Percentiles rank a stretch among this genome's conserved stretches.
These are phyloP conservation scores for Cutaneotrichosporon spelunceum DNA, from an alignment of 1,284 basidiomycete species.

Conservation along the genomic window DNA sequence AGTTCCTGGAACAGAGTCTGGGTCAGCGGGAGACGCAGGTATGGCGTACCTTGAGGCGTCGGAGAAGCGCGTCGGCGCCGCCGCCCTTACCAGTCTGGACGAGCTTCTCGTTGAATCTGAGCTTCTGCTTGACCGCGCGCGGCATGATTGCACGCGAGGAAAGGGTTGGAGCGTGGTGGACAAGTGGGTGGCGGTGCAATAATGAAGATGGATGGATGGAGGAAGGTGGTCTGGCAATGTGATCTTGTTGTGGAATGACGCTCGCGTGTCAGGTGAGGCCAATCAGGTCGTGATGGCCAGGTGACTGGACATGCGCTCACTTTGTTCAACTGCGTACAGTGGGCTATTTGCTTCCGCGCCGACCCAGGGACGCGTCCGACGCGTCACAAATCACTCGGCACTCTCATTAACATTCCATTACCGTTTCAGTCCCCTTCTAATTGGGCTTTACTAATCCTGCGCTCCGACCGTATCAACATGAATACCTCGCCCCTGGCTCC, in stretches of 20 bases:
- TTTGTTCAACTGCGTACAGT: not conserved
- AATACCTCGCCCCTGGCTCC: not conserved
- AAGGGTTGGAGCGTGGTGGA: conserved; percentile 10
- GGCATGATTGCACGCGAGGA: conserved; percentile 20
- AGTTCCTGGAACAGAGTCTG: conserved; percentile 73
- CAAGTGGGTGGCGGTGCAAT: conserved; percentile 3
- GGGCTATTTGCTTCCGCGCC: conserved; percentile 10
- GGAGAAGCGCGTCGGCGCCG: conserved; percentile 64
- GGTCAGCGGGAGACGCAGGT: not conserved
- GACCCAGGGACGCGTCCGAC: conserved; percentile 3
- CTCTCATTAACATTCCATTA: not conserved
- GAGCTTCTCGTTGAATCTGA: conserved; percentile 75
- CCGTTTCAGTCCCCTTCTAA: not conserved
- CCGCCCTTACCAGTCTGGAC: conserved; percentile 50
- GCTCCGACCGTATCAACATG: not conserved
- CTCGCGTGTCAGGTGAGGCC: not conserved
- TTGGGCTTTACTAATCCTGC: not conserved
- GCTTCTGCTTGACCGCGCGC: conserved; percentile 40
- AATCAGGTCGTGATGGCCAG: too few relatives aligned
- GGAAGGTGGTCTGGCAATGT: not conserved
- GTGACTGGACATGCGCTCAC: not conserved
- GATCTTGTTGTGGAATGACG: not conserved
- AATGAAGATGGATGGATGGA: not conserved
- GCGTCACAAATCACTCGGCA: conserved; percentile 7
- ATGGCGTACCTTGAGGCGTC: conserved; percentile 65